A percentile compares a stretch with the other conserved stretches of the same genome.
Evolutionary conservation across 139 green algal genomes (phyloP).

Genomic region (Chlamydomonas sp.): DNA sequence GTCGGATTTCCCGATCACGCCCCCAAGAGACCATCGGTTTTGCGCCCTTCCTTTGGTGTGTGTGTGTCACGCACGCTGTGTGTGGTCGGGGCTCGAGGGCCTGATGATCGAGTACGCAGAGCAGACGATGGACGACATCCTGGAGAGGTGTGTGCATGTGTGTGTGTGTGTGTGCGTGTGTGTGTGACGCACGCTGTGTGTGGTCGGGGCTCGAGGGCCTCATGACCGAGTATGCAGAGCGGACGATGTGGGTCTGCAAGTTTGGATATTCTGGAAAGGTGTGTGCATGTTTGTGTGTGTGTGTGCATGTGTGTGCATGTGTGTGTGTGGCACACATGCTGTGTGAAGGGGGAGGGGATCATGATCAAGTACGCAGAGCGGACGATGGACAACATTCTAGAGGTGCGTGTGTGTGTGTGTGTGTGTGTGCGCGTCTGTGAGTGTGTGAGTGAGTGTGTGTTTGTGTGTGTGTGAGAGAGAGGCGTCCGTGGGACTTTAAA

Average conservation of each 20-base stretch:
- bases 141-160: constrained; percentile 68
- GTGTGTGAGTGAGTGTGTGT: too few species aligned
- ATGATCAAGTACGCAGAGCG: constrained; percentile 88
- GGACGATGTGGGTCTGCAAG: constrained; percentile 89
- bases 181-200: too few species aligned
- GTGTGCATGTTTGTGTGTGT: too few species aligned
- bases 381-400: constrained; percentile 95
- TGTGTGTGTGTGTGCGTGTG: background rate
- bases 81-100: constrained; percentile 50
- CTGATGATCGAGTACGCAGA: constrained; percentile 92
- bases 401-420: constrained; percentile 59
- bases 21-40: too few species aligned
- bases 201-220: constrained; percentile 50
- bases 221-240: constrained; percentile 91
- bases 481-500: too few species aligned
- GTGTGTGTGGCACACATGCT: too few species aligned
- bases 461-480: too few species aligned
- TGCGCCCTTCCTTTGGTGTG: too few species aligned
- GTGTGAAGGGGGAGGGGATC: too few species aligned
- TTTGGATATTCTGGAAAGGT: constrained; percentile 94
- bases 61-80: too few species aligned
- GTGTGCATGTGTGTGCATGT: too few species aligned
- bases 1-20: too few species aligned
- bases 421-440: background rate
- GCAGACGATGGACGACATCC: constrained; percentile 92